Percentiles rank a stretch among this genome's conserved stretches.
phyloP scores from a whole-genome alignment of 73 alveolate species.

The Paraurostyla sp. region DNA sequence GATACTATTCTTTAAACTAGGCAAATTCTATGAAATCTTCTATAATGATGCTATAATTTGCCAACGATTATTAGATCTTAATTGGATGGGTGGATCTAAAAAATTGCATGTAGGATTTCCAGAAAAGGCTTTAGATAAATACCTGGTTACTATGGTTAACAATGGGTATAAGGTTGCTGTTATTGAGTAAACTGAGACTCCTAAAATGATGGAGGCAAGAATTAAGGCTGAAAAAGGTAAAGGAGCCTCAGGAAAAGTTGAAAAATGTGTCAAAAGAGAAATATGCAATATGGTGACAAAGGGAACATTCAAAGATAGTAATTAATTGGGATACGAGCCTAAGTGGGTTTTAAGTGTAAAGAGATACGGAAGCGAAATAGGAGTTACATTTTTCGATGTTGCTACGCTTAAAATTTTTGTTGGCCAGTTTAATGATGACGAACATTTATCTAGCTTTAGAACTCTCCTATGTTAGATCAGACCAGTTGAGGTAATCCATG shows the following conservation, averaged over 20 bases:
- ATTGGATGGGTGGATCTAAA: constrained; percentile 87
- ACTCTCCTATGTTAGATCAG: constrained; percentile 69
- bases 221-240: constrained; percentile 30
- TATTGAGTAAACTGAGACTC: constrained; percentile 95
- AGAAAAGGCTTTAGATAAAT: constrained; percentile 88
- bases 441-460: constrained; percentile 62
- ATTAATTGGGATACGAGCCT: constrained; percentile 45
- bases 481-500: constrained; percentile 75
- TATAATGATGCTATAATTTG: constrained; percentile 88
- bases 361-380: constrained; percentile 36
- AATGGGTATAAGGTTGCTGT: constrained; percentile 93
- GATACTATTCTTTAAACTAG: constrained; percentile 86
- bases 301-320: constrained; percentile 72
- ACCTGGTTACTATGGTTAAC: constrained; percentile 83
- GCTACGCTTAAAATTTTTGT: constrained; percentile 53
- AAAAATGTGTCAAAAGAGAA: constrained; percentile 82
- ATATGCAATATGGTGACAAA: constrained; percentile 90
- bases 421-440: constrained; percentile 72
- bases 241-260: background rate
- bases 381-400: constrained; percentile 77
- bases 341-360: constrained; percentile 60
- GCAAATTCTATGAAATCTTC: constrained; percentile 86
- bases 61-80: constrained; percentile 79
- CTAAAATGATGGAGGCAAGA: constrained; percentile 85
- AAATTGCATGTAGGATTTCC: constrained; percentile 92